Conservation (phyloP, 495 filamentous ascomycete species). For the Extremus antarcticus region DNA sequence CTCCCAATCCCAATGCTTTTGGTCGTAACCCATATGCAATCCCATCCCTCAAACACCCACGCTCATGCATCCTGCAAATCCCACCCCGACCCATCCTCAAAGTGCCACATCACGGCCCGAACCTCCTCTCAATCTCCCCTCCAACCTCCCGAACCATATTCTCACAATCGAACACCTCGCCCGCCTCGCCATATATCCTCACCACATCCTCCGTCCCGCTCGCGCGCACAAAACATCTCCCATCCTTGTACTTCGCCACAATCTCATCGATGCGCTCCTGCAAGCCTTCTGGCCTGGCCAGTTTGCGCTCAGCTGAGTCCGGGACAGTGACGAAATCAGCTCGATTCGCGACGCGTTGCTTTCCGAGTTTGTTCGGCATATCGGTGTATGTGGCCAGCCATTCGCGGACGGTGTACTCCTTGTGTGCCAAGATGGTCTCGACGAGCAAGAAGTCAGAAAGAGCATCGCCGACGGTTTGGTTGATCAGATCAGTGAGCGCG, state of each 20-base stretch:
- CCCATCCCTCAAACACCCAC: background rate
- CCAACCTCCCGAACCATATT: slow-evolving; percentile 47
- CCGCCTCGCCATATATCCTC: slow-evolving; percentile 93
- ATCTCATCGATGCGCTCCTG: slow-evolving; percentile 76
- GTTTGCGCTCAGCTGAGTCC: slow-evolving; percentile 71
- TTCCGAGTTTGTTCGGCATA: slow-evolving; percentile 85
- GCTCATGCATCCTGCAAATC: background rate
- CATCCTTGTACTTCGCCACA: slow-evolving; percentile 83
- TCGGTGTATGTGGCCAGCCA: slow-evolving; percentile 94
- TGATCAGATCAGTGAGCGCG: slow-evolving; percentile 80
- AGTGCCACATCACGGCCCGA: background rate
- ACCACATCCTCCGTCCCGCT: slow-evolving; percentile 95
- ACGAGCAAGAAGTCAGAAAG: slow-evolving; percentile 93
- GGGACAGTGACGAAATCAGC: slow-evolving; percentile 70
- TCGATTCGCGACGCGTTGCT: slow-evolving; percentile 80
- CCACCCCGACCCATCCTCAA: background rate
- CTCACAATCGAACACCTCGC: slow-evolving; percentile 41
- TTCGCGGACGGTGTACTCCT: slow-evolving; percentile 77
- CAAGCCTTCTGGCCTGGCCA: slow-evolving; percentile 65
- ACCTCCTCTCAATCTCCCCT: background rate
- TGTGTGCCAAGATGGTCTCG: slow-evolving; percentile 91
- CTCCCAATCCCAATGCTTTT: background rate
- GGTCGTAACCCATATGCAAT: background rate
- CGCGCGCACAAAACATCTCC: slow-evolving; percentile 79
- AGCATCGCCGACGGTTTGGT: slow-evolving; percentile 94